Percentiles rank a stretch among this genome's conserved stretches.
Conservation (phyloP, 805 yeast species). For the Kuraishia cidri region DNA sequence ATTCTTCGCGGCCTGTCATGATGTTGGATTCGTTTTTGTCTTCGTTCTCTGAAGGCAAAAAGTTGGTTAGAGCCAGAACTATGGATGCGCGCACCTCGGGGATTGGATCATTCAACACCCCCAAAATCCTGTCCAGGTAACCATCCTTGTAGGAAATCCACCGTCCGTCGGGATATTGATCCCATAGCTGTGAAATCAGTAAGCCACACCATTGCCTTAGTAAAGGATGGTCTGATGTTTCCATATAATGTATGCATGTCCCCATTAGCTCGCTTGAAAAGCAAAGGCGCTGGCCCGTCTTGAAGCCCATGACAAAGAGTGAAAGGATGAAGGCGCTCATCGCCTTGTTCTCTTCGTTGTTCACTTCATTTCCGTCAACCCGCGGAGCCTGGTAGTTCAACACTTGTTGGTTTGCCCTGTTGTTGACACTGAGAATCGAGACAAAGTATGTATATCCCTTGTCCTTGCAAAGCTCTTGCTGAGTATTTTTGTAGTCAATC, state of each 20-base stretch:
- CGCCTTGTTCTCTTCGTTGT: slow-evolving; percentile 82
- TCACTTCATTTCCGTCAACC: slow-evolving; percentile 26
- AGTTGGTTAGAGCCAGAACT: slow-evolving; percentile 62
- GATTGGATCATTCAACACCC: slow-evolving; percentile 73
- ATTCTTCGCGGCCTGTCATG: slow-evolving; percentile 24
- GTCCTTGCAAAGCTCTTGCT: slow-evolving; percentile 86
- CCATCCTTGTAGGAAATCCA: slow-evolving; percentile 62
- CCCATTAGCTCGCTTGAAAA: slow-evolving; percentile 64
- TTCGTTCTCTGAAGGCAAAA: slow-evolving; percentile 38
- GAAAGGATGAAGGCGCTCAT: slow-evolving; percentile 91
- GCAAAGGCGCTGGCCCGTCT: slow-evolving; percentile 72
- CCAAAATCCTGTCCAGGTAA: slow-evolving; percentile 43
- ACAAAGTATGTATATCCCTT: slow-evolving; percentile 85
- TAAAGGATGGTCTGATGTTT: slow-evolving; percentile 72
- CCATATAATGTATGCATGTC: slow-evolving; percentile 57
- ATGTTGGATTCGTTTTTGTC: slow-evolving; percentile 16
- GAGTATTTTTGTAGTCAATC: slow-evolving; percentile 83
- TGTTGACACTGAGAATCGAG: slow-evolving; percentile 46
- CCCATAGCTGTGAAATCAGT: slow-evolving; percentile 70
- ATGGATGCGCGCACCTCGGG: slow-evolving; percentile 92
- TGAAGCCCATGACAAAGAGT: slow-evolving; percentile 73
- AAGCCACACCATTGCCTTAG: slow-evolving; percentile 90
- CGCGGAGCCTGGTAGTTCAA: slow-evolving; percentile 9
- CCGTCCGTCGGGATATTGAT: slow-evolving; percentile 64
- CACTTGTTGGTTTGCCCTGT: slow-evolving; percentile 10